These are phyloP conservation scores for Fraxinus baroniana DNA, from an alignment of 305 asterid species.

Conservation along the genomic window DNA sequence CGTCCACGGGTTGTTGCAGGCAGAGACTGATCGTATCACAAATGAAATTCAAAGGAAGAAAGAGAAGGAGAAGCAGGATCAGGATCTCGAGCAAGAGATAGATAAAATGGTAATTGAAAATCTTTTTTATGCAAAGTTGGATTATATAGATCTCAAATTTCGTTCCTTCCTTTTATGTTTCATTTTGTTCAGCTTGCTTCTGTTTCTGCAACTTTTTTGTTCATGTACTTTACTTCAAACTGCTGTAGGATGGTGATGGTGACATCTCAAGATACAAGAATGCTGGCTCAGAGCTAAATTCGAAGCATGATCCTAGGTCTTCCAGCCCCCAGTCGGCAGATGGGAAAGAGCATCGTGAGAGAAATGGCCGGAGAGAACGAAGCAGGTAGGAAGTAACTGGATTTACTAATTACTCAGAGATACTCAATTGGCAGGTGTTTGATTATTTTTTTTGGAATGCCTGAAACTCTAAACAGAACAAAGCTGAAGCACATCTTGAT, in stretches of 20 bases:
- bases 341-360: conserved; percentile 51
- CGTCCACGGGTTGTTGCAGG: conserved; percentile 46
- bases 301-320: conserved; percentile 41
- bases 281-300: conserved; percentile 40
- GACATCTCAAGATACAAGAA: conserved; percentile 40
- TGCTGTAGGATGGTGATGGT: conserved; percentile 88
- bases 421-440: not conserved
- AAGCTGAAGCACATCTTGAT: not conserved
- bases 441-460: not conserved
- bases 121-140: conserved; percentile 48
- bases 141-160: conserved; percentile 32
- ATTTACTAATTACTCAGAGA: not conserved
- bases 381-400: conserved; percentile 48
- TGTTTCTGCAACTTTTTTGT: conserved; percentile 93
- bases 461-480: not conserved
- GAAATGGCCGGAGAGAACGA: conserved; percentile 55
- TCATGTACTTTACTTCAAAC: conserved; percentile 97
- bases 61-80: conserved; percentile 61
- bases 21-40: conserved; percentile 78
- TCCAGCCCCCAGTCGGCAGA: conserved; percentile 36
- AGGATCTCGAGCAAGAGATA: conserved; percentile 56
- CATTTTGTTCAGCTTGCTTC: conserved; percentile 81
- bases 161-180: conserved; percentile 55
- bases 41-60: conserved; percentile 71
- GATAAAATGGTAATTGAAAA: conserved; percentile 56